Conservation (phyloP, 192 early-diverging fungal species). For the Helicostylum pulchrum region DNA sequence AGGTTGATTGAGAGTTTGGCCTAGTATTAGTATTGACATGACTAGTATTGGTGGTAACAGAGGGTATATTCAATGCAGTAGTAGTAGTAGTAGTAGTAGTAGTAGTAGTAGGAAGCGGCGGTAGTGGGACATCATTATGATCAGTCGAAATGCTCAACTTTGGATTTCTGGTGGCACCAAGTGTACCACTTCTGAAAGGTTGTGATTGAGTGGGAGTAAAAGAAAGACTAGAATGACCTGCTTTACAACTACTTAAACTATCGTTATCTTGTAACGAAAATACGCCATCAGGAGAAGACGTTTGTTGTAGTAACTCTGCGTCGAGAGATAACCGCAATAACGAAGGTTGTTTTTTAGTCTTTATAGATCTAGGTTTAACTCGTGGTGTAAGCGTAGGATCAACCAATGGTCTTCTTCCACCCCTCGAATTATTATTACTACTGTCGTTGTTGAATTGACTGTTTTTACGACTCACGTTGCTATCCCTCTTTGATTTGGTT, state of each 20-base stretch:
- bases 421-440: too few species aligned
- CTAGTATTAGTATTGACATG: neutral
- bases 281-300: neutral
- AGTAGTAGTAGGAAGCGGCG: neutral
- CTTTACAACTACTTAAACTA: neutral
- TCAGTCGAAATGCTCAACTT: neutral
- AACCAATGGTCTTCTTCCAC: slow-evolving; percentile 2
- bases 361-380: slow-evolving; percentile 7
- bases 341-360: neutral
- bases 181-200: slow-evolving; percentile 11
- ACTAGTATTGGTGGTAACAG: neutral
- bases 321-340: slow-evolving; percentile 17
- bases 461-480: neutral
- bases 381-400: slow-evolving; percentile 9
- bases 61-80: slow-evolving; percentile 5
- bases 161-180: neutral
- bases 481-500: slow-evolving; percentile 3
- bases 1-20: neutral
- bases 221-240: neutral
- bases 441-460: too few species aligned
- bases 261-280: neutral
- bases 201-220: neutral
- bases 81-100: too few species aligned
- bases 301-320: neutral
- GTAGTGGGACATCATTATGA: neutral